Evolutionary conservation across 2,329 filamentous ascomycete species (phyloP).

Genomic region (Curvularia hawaiiensis): DNA sequence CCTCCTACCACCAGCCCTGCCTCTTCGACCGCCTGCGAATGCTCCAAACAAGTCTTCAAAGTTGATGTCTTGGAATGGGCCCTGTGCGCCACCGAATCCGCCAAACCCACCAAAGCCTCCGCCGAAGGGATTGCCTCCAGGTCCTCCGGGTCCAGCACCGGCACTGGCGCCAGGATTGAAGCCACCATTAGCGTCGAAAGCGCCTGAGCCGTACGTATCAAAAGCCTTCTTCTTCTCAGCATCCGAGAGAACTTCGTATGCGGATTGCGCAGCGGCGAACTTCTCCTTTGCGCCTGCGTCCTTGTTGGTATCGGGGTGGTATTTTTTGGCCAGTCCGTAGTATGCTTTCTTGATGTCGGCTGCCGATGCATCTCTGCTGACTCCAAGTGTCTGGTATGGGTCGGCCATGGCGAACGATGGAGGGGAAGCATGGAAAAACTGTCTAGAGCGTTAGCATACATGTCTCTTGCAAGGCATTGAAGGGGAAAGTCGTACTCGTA

Average conservation of each 20-base stretch:
- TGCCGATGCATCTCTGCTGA: slow-evolving; percentile 78
- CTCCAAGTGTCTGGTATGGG: slow-evolving; percentile 86
- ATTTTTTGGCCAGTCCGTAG: slow-evolving; percentile 97
- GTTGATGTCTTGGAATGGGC: slow-evolving; percentile 79
- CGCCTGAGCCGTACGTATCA: slow-evolving; percentile 87
- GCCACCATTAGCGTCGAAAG: slow-evolving; percentile 68
- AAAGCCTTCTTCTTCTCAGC: slow-evolving; percentile 90
- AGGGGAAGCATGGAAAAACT: slow-evolving; percentile 51
- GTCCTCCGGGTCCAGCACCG: slow-evolving; percentile 57
- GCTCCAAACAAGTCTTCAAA: slow-evolving; percentile 95
- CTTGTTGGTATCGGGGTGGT: slow-evolving; percentile 97
- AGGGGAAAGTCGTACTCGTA: slow-evolving; percentile 33
- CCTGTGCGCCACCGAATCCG: slow-evolving; percentile 47
- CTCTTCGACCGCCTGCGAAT: slow-evolving; percentile 69
- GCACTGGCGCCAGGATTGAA: slow-evolving; percentile 77
- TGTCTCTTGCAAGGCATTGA: neutral
- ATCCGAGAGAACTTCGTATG: slow-evolving; percentile 93
- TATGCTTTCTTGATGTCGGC: slow-evolving; percentile 98
- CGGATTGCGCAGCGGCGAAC: slow-evolving; percentile 89
- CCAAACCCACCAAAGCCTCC: slow-evolving; percentile 56
- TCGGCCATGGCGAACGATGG: slow-evolving; percentile 71
- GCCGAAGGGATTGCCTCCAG: slow-evolving; percentile 68
- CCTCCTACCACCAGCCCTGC: slow-evolving; percentile 55
- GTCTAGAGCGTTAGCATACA: slow-evolving; percentile 19
- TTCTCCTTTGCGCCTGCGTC: slow-evolving; percentile 91